Percentiles rank a stretch among this genome's conserved stretches.
Evolutionary conservation across 352 stramenopile species (phyloP).

Genomic region (Phytophthora capsici): DNA sequence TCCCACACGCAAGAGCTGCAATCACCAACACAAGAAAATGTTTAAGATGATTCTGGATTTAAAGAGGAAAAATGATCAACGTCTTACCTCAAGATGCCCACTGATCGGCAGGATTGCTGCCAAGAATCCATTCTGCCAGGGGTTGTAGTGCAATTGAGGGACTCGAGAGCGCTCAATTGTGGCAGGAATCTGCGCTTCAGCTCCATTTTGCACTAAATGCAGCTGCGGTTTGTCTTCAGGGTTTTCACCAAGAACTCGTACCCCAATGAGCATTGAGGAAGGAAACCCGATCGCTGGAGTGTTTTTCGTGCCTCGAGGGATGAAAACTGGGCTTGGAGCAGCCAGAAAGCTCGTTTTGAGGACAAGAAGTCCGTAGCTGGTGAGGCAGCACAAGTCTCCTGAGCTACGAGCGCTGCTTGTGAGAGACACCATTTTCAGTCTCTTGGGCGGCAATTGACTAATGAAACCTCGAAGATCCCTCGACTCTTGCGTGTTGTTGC

Average conservation of each 20-base stretch:
- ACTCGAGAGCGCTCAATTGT: conserved; percentile 41
- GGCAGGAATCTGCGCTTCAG: conserved; percentile 41
- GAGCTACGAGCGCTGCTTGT: conserved; percentile 40
- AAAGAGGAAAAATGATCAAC: neutral
- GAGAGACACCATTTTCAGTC: conserved; percentile 61
- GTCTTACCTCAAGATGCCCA: conserved; percentile 62
- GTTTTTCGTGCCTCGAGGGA: conserved; percentile 45
- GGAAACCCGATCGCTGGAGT: conserved; percentile 58
- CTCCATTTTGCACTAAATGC: conserved; percentile 54
- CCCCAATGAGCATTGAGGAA: conserved; percentile 43
- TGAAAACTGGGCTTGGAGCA: conserved; percentile 39
- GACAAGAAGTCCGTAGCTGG: conserved; percentile 60
- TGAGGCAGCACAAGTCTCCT: conserved; percentile 59
- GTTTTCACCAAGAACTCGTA: conserved; percentile 62
- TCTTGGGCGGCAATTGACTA: conserved; percentile 46
- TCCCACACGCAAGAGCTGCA: conserved; percentile 71
- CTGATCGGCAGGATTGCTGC: conserved; percentile 54
- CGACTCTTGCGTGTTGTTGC: conserved; percentile 52
- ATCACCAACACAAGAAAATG: neutral
- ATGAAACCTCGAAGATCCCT: conserved; percentile 49
- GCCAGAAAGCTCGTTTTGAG: conserved; percentile 48
- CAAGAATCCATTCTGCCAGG: conserved; percentile 40
- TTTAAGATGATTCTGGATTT: neutral
- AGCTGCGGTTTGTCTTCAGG: conserved; percentile 62
- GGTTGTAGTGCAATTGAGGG: conserved; percentile 46